Percentiles rank a stretch among this genome's conserved stretches.
phyloP scores from a whole-genome alignment of 2,329 filamentous ascomycete species.

The Amesomyces nigricolor region DNA sequence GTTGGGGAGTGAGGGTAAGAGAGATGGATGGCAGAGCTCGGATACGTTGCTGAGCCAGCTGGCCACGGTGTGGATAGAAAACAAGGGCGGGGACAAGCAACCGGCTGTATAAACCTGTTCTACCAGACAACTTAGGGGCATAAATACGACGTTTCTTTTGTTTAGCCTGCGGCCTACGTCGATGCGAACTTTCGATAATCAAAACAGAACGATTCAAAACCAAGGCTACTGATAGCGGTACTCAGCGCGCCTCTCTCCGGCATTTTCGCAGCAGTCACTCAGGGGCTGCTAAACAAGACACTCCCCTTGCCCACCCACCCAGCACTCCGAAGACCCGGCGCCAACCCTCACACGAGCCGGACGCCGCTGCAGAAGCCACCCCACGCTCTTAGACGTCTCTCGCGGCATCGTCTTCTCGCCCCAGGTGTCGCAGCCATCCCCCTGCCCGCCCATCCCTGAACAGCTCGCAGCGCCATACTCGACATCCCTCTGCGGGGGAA shows the following conservation, averaged over 20 bases:
- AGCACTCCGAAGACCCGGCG: no score
- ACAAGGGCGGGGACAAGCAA: conserved; percentile 1
- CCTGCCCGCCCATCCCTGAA: no score
- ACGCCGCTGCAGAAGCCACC: no score
- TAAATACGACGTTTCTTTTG: conserved; percentile 19
- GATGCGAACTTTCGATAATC: background rate
- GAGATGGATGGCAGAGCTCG: background rate
- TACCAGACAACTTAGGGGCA: conserved; percentile 18
- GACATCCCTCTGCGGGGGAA: no score
- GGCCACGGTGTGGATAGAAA: conserved; percentile 1
- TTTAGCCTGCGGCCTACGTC: background rate
- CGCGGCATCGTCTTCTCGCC: no score
- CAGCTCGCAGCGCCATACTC: no score
- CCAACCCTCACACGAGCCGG: no score
- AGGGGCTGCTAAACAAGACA: conserved; percentile 2
- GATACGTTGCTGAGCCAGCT: background rate
- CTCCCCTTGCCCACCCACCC: background rate
- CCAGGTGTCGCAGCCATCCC: no score
- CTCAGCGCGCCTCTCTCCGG: background rate
- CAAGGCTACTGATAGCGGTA: conserved; percentile 9
- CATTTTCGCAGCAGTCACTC: background rate
- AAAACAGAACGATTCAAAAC: conserved; percentile 10
- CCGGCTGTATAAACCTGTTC: conserved; percentile 21
- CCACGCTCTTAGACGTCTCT: no score
- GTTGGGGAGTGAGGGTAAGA: background rate